phyloP scores from a whole-genome alignment of 352 stramenopile species.

The Halophytophthora polymorphica region DNA sequence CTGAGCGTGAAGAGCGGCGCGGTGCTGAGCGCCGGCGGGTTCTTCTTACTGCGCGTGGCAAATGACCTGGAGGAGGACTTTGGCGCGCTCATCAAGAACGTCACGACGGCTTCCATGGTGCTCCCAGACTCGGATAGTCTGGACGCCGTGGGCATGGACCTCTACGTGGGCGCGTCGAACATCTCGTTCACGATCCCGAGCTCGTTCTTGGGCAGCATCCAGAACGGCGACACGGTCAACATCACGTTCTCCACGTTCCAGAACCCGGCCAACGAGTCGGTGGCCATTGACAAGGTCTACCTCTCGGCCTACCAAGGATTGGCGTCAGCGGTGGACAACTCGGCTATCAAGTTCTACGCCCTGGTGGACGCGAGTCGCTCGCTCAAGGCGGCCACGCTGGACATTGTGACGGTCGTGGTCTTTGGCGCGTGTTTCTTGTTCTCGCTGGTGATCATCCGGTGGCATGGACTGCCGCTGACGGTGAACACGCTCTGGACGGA shows the following conservation, averaged over 20 bases:
- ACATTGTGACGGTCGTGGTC: slow-evolving; percentile 66
- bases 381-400: slow-evolving; percentile 54
- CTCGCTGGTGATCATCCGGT: slow-evolving; percentile 81
- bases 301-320: slow-evolving; percentile 66
- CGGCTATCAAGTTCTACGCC: slow-evolving; percentile 40
- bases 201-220: slow-evolving; percentile 49
- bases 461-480: slow-evolving; percentile 79
- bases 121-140: slow-evolving; percentile 22
- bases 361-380: slow-evolving; percentile 42
- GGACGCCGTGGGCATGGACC: slow-evolving; percentile 32
- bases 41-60: slow-evolving; percentile 71
- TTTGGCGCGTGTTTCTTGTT: slow-evolving; percentile 80
- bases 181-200: slow-evolving; percentile 75
- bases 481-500: slow-evolving; percentile 85
- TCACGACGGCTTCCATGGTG: slow-evolving; percentile 43
- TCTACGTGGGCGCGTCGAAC: slow-evolving; percentile 54
- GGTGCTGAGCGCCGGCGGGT: slow-evolving; percentile 46
- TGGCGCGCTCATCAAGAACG: slow-evolving; percentile 45
- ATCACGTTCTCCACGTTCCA: slow-evolving; percentile 63
- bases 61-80: slow-evolving; percentile 56
- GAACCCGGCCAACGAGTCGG: slow-evolving; percentile 60
- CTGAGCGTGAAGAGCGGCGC: slow-evolving; percentile 61
- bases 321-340: slow-evolving; percentile 60
- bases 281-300: slow-evolving; percentile 63
- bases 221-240: slow-evolving; percentile 70